phyloP scores from a whole-genome alignment of 257 asterid genomes.

The Paulownia fortunei region DNA sequence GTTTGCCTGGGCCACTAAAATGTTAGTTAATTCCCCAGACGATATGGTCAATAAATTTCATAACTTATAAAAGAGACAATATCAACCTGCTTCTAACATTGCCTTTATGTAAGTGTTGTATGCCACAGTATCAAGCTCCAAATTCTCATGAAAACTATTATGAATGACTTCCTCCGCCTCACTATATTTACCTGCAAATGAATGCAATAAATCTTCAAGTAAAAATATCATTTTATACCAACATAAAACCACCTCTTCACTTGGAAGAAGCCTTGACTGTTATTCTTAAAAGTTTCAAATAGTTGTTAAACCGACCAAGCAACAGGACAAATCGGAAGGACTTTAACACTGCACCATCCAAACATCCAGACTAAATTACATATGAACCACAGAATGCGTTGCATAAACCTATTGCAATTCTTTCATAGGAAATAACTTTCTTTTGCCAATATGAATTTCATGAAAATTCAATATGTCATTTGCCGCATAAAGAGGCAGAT shows the following conservation, averaged over 20 bases:
- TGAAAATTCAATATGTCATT: neutral
- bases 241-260: conserved; percentile 23
- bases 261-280: neutral
- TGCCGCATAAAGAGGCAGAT: neutral
- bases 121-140: conserved; percentile 93
- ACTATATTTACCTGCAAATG: conserved; percentile 63
- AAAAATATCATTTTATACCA: conserved; percentile 23
- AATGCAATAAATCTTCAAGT: conserved; percentile 26
- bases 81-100: conserved; percentile 82
- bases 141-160: conserved; percentile 54
- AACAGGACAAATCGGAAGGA: conserved; percentile 4
- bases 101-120: conserved; percentile 93
- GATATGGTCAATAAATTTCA: conserved; percentile 19
- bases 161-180: conserved; percentile 65
- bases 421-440: neutral
- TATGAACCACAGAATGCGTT: neutral
- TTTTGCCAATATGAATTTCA: neutral
- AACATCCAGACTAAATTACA: no score
- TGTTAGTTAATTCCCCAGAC: conserved; percentile 25
- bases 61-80: conserved; percentile 4
- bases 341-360: neutral
- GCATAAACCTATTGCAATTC: neutral
- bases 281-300: neutral
- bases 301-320: conserved; percentile 10
- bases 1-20: conserved; percentile 67